Conservation (phyloP, 805 yeast species). For the Pachysolen tannophilus region DNA sequence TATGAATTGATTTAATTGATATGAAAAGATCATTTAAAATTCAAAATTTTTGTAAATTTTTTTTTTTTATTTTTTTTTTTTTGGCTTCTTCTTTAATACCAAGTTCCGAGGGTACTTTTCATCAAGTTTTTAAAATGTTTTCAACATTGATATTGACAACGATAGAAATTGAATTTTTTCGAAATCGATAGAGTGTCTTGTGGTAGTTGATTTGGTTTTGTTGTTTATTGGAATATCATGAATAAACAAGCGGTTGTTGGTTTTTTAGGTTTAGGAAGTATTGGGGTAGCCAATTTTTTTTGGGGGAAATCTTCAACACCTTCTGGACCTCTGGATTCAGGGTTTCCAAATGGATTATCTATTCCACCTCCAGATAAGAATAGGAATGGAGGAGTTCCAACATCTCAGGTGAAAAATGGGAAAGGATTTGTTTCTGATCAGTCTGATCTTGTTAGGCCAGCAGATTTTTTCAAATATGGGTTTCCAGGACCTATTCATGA, state of each 20-base stretch:
- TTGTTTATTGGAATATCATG: constrained; percentile 1
- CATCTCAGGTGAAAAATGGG: constrained; percentile 7
- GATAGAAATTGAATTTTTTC: too few relatives aligned
- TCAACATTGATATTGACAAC: too few relatives aligned
- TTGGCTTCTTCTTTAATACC: too few relatives aligned
- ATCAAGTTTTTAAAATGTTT: too few relatives aligned
- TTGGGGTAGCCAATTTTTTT: constrained; percentile 25
- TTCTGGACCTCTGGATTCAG: background rate
- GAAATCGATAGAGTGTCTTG: too few relatives aligned
- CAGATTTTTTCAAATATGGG: constrained; percentile 82
- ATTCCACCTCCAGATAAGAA: background rate
- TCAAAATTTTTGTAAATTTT: too few relatives aligned
- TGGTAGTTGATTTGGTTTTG: too few relatives aligned
- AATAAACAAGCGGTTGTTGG: constrained; percentile 13
- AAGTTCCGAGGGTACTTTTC: too few relatives aligned
- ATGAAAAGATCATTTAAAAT: too few relatives aligned
- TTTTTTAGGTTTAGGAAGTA: constrained; percentile 15
- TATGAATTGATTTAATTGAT: too few relatives aligned
- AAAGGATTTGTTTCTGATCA: constrained; percentile 14
- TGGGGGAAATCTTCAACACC: constrained; percentile 20
- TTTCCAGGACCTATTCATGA: constrained; percentile 95
- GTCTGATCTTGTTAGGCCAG: constrained; percentile 51
- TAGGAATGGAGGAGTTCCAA: constrained; percentile 2
- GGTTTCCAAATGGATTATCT: too few relatives aligned
- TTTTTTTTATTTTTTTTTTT: too few relatives aligned